Evolutionary conservation across 257 asterid species (phyloP).

Genomic region (Echium plantagineum): DNA sequence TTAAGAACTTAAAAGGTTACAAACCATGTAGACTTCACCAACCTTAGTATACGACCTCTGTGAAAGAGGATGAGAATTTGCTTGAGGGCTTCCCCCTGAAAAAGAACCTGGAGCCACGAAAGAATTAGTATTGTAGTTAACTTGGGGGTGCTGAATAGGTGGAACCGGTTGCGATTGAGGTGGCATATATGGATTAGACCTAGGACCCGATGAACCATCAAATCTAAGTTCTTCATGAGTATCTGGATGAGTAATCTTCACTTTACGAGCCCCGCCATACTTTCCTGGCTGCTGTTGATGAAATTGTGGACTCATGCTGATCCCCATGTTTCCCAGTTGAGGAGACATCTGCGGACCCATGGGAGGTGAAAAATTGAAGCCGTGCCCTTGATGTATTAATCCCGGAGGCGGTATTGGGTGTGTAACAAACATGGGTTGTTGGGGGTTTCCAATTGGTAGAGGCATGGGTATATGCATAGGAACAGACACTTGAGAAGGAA

Average conservation of each 20-base stretch:
- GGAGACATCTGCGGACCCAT: slow-evolving; percentile 64
- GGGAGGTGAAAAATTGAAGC: slow-evolving; percentile 46
- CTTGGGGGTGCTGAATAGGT: slow-evolving; percentile 46
- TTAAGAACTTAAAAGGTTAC: neutral
- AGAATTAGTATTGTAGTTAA: slow-evolving; percentile 42
- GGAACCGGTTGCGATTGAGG: slow-evolving; percentile 58
- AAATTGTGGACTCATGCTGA: slow-evolving; percentile 52
- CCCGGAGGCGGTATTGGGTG: slow-evolving; percentile 80
- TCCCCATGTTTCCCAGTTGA: slow-evolving; percentile 66
- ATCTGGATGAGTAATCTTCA: slow-evolving; percentile 84
- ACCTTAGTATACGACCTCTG: slow-evolving; percentile 64
- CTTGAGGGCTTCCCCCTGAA: slow-evolving; percentile 35
- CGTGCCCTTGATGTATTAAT: slow-evolving; percentile 68
- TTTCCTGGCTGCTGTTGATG: slow-evolving; percentile 58
- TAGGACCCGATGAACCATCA: slow-evolving; percentile 44
- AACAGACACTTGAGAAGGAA: slow-evolving; percentile 56
- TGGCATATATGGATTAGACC: slow-evolving; percentile 45
- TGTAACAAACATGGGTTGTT: slow-evolving; percentile 62
- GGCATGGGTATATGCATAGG: slow-evolving; percentile 48
- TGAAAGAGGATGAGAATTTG: slow-evolving; percentile 48
- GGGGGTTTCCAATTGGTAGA: slow-evolving; percentile 57
- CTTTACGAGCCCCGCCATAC: slow-evolving; percentile 38
- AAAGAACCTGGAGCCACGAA: slow-evolving; percentile 50
- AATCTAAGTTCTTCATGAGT: slow-evolving; percentile 89
- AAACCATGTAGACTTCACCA: slow-evolving; percentile 4